A percentile compares a stretch with the other conserved stretches of the same genome.
Conservation (phyloP, 495 filamentous ascomycete genomes). For the Xylaria sp. region DNA sequence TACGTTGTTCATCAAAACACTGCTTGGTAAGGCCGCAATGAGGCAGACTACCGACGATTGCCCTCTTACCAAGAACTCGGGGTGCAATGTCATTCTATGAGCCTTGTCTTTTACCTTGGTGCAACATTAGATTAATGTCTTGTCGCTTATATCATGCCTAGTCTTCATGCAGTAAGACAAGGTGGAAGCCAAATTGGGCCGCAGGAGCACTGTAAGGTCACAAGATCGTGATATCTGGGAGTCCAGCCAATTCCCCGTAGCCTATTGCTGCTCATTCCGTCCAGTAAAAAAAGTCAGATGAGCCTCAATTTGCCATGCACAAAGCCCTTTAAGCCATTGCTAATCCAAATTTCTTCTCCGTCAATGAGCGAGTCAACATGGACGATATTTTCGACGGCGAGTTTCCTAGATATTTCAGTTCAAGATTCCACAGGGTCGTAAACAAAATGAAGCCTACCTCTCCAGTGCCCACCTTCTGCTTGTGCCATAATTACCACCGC, state of each 20-base stretch:
- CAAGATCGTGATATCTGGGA: background rate
- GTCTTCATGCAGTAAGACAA: background rate
- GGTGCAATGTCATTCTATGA: background rate
- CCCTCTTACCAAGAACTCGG: background rate
- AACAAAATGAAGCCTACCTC: conserved; percentile 41
- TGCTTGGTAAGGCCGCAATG: background rate
- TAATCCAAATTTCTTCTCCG: conserved; percentile 83
- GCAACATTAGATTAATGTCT: background rate
- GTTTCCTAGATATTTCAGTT: conserved; percentile 43
- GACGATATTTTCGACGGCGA: conserved; percentile 69
- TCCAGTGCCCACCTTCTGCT: conserved; percentile 81
- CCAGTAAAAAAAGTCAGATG: background rate
- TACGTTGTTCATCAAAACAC: background rate
- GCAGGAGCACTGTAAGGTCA: background rate
- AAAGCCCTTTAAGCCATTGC: conserved; percentile 86
- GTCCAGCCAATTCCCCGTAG: background rate
- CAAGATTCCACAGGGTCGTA: background rate
- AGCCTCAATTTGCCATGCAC: conserved; percentile 50
- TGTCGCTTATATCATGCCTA: background rate
- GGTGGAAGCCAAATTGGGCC: background rate
- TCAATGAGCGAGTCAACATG: conserved; percentile 61
- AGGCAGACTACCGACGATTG: background rate
- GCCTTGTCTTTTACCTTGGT: background rate
- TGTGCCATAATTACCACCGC: conserved; percentile 83
- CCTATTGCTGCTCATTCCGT: no score